These are phyloP conservation scores for Leucaena leucocephala DNA, from an alignment of 306 rosid genomes.

Conservation along the genomic window DNA sequence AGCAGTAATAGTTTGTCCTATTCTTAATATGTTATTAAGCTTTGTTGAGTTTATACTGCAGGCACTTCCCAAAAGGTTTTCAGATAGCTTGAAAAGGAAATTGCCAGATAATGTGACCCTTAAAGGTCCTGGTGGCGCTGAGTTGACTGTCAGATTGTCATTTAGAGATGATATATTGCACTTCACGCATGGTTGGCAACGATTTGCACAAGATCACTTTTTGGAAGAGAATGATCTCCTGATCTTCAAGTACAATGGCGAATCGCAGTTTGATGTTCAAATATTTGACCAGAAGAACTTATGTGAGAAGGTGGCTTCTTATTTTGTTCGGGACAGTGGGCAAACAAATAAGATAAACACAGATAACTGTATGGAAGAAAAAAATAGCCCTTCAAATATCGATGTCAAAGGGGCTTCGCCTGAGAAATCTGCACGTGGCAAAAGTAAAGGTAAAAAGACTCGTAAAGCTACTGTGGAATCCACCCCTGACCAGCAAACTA, in stretches of 20 bases:
- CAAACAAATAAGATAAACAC: slow-evolving; percentile 36
- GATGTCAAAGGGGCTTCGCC: slow-evolving; percentile 37
- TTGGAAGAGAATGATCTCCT: slow-evolving; percentile 67
- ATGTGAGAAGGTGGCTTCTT: slow-evolving; percentile 68
- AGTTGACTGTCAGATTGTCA: slow-evolving; percentile 56
- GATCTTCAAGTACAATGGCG: slow-evolving; percentile 67
- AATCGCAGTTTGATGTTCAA: slow-evolving; percentile 59
- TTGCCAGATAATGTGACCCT: slow-evolving; percentile 56
- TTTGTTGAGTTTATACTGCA: slow-evolving; percentile 36
- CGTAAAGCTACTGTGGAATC: slow-evolving; percentile 16
- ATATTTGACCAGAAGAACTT: slow-evolving; percentile 54
- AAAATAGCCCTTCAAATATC: slow-evolving; percentile 36
- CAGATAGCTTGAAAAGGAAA: slow-evolving; percentile 54
- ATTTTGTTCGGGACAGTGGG: slow-evolving; percentile 58
- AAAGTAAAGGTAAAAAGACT: slow-evolving; percentile 24
- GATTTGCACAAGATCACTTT: slow-evolving; percentile 57
- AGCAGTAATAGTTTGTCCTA: neutral
- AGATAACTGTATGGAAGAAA: slow-evolving; percentile 36
- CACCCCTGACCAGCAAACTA: slow-evolving; percentile 11
- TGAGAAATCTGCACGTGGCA: slow-evolving; percentile 28
- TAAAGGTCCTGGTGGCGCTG: slow-evolving; percentile 66
- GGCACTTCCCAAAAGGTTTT: slow-evolving; percentile 69
- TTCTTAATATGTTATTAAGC: neutral
- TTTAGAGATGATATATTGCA: slow-evolving; percentile 43
- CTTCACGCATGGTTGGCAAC: slow-evolving; percentile 63